Base-by-base conservation (phyloP, 1,139 yeast genomes). In the Kluyveromyces sp. region DNA sequence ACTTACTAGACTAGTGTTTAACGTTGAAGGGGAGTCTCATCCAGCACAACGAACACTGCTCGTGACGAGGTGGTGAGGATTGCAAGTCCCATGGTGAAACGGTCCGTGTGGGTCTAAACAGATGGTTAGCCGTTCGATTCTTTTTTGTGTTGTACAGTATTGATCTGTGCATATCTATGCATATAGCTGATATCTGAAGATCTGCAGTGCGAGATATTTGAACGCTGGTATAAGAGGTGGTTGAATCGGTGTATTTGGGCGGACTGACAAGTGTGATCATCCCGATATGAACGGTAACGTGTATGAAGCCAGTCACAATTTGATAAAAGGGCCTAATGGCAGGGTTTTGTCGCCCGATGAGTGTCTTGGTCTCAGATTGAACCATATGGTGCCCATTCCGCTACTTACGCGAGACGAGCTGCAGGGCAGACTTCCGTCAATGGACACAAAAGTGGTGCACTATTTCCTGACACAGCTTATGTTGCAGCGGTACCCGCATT, bases 21-120 rank as follows among this genome's bases (percentile, higher is more conserved):
- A 60, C 61, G 66, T 66, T 61, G 64, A 57, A 66, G 70, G 70
- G 70, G 69, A 65, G 70, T 49, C 49, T 58, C 62, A 66, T 66
- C 69, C 70, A 66, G 69, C 70, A 60, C 63, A 61, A 66, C 68
- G 56, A 56, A 52, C 54, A 54, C 56, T 61, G 59, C 68, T 69
- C 68, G 67, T 60, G 56, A 58, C 66, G 65, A 65, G 70, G 70
- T 69, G 69, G 57, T 53, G 60, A 64, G 69, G 69, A 64, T 58
- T 51, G 63, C 70, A 66, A 61, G 44, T 49, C 48, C 42, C 46
- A 39, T 26, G 41, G 26, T 13, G 12, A 33, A 19, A 22, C 6
- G n/a, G 36, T 18, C 13, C 34, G 25, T 13, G 11, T 20, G 13
- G 36, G 18, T 33, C 32, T 20, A 17, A 19, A 18, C 34, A 22